These are phyloP conservation scores for Fusarium decemcellulare DNA, from an alignment of 2,329 filamentous ascomycete genomes.

Conservation along the genomic window DNA sequence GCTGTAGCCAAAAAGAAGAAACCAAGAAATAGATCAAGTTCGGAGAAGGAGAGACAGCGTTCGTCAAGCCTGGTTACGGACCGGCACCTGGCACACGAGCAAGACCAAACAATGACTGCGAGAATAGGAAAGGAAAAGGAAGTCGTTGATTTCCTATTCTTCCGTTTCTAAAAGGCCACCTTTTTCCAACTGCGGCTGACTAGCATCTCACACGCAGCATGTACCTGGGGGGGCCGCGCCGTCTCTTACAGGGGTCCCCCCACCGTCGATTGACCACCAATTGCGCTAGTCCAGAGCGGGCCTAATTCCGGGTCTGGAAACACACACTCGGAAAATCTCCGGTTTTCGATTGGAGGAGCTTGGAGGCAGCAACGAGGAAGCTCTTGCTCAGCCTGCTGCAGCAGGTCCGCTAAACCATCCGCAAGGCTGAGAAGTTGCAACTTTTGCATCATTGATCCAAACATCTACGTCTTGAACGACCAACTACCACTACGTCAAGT, in stretches of 20 bases:
- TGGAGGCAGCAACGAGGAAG: slow-evolving; percentile 21
- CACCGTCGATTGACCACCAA: slow-evolving; percentile 9
- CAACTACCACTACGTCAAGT: no score
- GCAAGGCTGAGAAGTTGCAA: slow-evolving; percentile 46
- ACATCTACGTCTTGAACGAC: no score
- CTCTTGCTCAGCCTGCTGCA: slow-evolving; percentile 40
- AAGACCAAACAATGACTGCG: slow-evolving; percentile 30
- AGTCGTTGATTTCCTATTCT: slow-evolving; percentile 29
- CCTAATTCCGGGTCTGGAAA: slow-evolving; percentile 14
- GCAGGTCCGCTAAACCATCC: slow-evolving; percentile 24
- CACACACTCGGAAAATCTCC: slow-evolving; percentile 12
- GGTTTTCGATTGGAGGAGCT: slow-evolving; percentile 16
- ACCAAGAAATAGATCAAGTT: slow-evolving; percentile 20
- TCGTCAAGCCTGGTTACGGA: slow-evolving; percentile 26
- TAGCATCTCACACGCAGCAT: slow-evolving; percentile 2
- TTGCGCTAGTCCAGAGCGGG: slow-evolving; percentile 27
- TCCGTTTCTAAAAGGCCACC: slow-evolving; percentile 37
- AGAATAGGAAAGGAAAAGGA: slow-evolving; percentile 26
- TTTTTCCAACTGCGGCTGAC: slow-evolving; percentile 44
- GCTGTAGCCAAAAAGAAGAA: not conserved
- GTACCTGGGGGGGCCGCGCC: slow-evolving; percentile 24
- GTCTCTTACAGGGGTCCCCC: slow-evolving; percentile 28
- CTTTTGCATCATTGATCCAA: slow-evolving; percentile 17
- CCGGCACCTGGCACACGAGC: slow-evolving; percentile 39
- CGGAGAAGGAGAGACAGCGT: slow-evolving; percentile 38